Conservation (phyloP, 305 asterid genomes). For the Fraxinus xanthoxyloides region DNA sequence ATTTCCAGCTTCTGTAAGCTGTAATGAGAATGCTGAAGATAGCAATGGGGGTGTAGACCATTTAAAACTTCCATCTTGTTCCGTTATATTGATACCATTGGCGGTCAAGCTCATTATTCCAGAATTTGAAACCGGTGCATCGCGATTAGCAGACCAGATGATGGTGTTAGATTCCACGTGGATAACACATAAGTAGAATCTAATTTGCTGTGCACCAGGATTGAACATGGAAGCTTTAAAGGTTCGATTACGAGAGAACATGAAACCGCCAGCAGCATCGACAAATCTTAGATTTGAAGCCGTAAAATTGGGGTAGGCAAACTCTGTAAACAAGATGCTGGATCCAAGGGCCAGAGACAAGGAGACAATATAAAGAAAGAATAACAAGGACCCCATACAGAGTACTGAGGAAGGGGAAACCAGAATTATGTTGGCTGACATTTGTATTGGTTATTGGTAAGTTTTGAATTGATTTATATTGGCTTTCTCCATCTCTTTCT, state of each 20-base stretch:
- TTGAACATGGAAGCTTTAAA: slow-evolving; percentile 57
- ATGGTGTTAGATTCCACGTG: slow-evolving; percentile 54
- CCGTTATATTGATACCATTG: slow-evolving; percentile 37
- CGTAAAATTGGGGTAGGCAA: slow-evolving; percentile 52
- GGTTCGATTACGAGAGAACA: slow-evolving; percentile 50
- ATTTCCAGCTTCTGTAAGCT: slow-evolving; percentile 51
- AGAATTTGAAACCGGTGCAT: slow-evolving; percentile 42
- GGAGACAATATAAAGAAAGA: slow-evolving; percentile 31
- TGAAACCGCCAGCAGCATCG: slow-evolving; percentile 46
- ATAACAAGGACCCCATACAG: slow-evolving; percentile 42
- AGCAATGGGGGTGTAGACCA: slow-evolving; percentile 57
- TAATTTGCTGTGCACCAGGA: slow-evolving; percentile 37
- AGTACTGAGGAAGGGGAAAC: slow-evolving; percentile 19
- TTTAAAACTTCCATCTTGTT: slow-evolving; percentile 28
- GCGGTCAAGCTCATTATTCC: slow-evolving; percentile 42
- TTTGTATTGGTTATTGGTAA: background rate
- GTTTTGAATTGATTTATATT: slow-evolving; percentile 19
- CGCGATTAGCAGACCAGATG: slow-evolving; percentile 69
- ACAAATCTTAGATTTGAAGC: slow-evolving; percentile 38
- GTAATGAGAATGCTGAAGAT: slow-evolving; percentile 35
- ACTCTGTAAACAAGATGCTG: slow-evolving; percentile 36
- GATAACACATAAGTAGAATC: slow-evolving; percentile 57
- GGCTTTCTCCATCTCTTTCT: slow-evolving; percentile 23
- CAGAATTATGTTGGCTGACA: slow-evolving; percentile 19
- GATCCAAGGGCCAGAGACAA: slow-evolving; percentile 23